Conservation (phyloP, 2,329 filamentous ascomycete genomes). For the Pyrenophora teres region DNA sequence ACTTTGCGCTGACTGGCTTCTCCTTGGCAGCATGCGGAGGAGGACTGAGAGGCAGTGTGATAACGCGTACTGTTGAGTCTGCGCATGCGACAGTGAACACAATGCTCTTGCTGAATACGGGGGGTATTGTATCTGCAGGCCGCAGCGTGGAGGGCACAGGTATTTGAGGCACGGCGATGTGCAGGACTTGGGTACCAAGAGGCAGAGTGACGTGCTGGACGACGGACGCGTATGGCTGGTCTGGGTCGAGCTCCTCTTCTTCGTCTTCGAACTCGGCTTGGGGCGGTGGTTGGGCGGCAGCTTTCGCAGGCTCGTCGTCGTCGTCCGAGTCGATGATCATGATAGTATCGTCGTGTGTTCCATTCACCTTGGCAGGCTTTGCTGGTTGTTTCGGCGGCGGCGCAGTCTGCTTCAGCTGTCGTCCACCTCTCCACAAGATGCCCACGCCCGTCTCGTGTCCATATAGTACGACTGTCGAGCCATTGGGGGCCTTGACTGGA, state of each 20-base stretch:
- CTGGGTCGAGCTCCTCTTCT: slow-evolving; percentile 63
- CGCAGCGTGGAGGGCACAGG: slow-evolving; percentile 38
- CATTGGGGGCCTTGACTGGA: slow-evolving; percentile 63
- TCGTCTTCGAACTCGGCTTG: slow-evolving; percentile 57
- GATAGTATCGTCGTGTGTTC: slow-evolving; percentile 51
- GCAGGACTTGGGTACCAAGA: slow-evolving; percentile 58
- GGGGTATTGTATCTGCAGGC: slow-evolving; percentile 48
- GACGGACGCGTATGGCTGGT: slow-evolving; percentile 59
- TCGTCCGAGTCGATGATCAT: slow-evolving; percentile 64
- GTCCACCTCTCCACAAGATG: slow-evolving; percentile 65
- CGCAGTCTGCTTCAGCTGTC: slow-evolving; percentile 48
- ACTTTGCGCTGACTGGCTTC: slow-evolving; percentile 25
- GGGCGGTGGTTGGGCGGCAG: slow-evolving; percentile 22
- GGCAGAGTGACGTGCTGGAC: slow-evolving; percentile 61
- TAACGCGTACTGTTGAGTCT: slow-evolving; percentile 60
- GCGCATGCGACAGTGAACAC: slow-evolving; percentile 61
- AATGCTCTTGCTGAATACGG: slow-evolving; percentile 56
- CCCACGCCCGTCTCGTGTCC: slow-evolving; percentile 63
- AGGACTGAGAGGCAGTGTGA: slow-evolving; percentile 60
- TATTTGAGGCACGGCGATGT: slow-evolving; percentile 56
- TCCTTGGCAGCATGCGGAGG: slow-evolving; percentile 51
- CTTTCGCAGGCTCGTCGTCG: slow-evolving; percentile 51
- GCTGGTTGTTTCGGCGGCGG: slow-evolving; percentile 34
- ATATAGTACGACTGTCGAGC: slow-evolving; percentile 65
- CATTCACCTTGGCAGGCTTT: slow-evolving; percentile 49